Percentiles rank a stretch among this genome's conserved stretches.
These are phyloP conservation scores for Favolaschia claudopus DNA, from an alignment of 768 basidiomycete species.

Conservation along the genomic window DNA sequence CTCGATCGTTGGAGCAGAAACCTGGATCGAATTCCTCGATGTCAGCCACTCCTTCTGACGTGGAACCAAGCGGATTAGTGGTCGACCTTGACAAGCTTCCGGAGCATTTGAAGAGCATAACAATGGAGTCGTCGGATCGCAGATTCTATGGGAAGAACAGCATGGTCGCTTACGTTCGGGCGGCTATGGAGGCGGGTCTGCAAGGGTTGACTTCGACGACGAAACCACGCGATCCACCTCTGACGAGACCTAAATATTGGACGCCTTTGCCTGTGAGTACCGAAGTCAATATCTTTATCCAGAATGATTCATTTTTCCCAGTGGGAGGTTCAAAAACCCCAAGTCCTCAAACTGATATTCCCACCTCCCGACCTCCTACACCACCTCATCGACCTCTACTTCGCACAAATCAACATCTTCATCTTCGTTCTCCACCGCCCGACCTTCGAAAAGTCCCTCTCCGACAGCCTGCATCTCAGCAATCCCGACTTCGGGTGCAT, in stretches of 20 bases:
- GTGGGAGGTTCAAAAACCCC: constrained; percentile 10
- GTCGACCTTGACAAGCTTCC: constrained; percentile 14
- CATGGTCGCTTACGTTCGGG: constrained; percentile 1
- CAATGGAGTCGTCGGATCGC: not conserved
- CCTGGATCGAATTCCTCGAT: not conserved
- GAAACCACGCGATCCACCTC: not conserved
- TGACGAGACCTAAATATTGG: constrained; percentile 12
- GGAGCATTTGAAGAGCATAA: constrained; percentile 11
- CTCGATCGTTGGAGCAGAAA: constrained; percentile 7
- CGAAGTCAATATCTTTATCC: no score
- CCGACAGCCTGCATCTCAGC: constrained; percentile 44
- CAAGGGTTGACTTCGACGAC: no score
- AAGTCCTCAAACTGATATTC: not conserved
- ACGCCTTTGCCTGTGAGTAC: constrained; percentile 5
- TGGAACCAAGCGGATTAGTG: not conserved
- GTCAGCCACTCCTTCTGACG: not conserved
- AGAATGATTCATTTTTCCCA: constrained; percentile 9
- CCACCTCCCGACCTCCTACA: constrained; percentile 39
- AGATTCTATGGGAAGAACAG: constrained; percentile 21
- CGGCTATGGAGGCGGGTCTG: constrained; percentile 1
- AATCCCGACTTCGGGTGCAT: constrained; percentile 50
- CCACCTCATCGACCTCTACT: constrained; percentile 59
- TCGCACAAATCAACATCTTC: constrained; percentile 46
- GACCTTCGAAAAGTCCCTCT: constrained; percentile 52
- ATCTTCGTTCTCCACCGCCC: constrained; percentile 60